Evolutionary conservation across 1,284 basidiomycete species (phyloP), one percentile per base, ranked within the genome.

Genomic region (Leccinum pallidistipes): DNA sequence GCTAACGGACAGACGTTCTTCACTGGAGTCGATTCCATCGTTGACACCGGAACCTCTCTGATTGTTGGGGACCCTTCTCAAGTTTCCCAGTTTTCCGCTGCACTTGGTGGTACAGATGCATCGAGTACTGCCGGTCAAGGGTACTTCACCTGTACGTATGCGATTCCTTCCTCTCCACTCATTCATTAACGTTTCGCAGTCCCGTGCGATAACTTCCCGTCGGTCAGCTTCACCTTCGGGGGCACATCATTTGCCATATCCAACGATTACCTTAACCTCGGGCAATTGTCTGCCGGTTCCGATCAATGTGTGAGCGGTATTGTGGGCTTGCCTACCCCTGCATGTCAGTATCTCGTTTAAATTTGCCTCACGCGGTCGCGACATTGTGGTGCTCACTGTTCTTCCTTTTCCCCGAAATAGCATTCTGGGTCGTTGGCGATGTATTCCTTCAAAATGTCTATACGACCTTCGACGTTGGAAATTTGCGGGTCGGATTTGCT

Each of bases 21-120:
- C 55, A 64, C 18, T 12, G 12, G 36, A 5, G 7, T 68, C 14
- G 58, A 64, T 10, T 74, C 74, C 29, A 72, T 79, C 69, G 76
- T 80, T 59, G 79, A 81, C 66, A 77, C 74, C 8, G 78, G 80
- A 58, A 79, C 80, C 29, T 79, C 84, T 53, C 71, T 84, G 66
- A 76, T 85, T 68, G 74, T 82, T 55, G 84, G 82, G 43, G 78
- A 78, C 9, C 77, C 80, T 8, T 64, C 76, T 24, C 72, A 77
- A 9, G 78, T 84, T 12, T 72, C 71, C 36, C 59, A 60, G 10
- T 71, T 86, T 62, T 82, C 82, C 72, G 3, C 2, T 2, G 50
- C 32, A 0, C 50, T 70, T n/a, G 66, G 66, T 61, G 66, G 47
- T 16, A 16, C 27, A 1, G 12, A 58, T 52, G 68, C 58, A 10